A percentile compares a stretch with the other conserved stretches of the same genome.
phyloP scores from a whole-genome alignment of 495 filamentous ascomycete genomes.

The Annulohypoxylon bovei region DNA sequence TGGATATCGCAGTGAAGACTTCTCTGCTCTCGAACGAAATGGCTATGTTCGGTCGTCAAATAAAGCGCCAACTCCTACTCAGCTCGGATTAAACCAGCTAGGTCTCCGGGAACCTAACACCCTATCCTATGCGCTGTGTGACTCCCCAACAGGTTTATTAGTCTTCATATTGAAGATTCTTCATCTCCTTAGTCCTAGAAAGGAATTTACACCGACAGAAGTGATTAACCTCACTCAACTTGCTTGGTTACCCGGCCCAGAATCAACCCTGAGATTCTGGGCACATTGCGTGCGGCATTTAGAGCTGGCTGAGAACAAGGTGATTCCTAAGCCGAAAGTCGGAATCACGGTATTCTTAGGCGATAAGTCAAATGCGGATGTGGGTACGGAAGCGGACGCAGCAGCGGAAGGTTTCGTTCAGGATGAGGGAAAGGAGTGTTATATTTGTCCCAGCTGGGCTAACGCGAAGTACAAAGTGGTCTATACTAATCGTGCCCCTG shows the following conservation, averaged over 20 bases:
- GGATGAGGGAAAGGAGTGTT: slow-evolving; percentile 38
- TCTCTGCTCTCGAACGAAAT: slow-evolving; percentile 40
- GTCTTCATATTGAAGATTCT: slow-evolving; percentile 55
- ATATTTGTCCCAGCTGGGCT: slow-evolving; percentile 59
- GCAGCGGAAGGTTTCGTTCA: not conserved
- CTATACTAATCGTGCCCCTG: slow-evolving; percentile 46
- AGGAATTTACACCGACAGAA: slow-evolving; percentile 51
- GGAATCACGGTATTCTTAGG: slow-evolving; percentile 59
- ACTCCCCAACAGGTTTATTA: slow-evolving; percentile 62
- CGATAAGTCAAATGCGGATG: slow-evolving; percentile 25
- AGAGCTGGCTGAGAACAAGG: slow-evolving; percentile 36
- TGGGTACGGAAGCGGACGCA: slow-evolving; percentile 2
- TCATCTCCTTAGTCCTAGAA: slow-evolving; percentile 43
- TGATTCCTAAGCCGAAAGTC: slow-evolving; percentile 43
- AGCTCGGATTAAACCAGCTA: slow-evolving; percentile 36
- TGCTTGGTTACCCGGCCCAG: slow-evolving; percentile 62
- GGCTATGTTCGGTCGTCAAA: slow-evolving; percentile 21
- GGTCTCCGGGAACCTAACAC: slow-evolving; percentile 58
- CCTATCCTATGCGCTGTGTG: slow-evolving; percentile 61
- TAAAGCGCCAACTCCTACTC: slow-evolving; percentile 26
- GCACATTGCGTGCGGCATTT: slow-evolving; percentile 48
- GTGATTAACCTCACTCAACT: slow-evolving; percentile 58
- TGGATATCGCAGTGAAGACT: slow-evolving; percentile 56
- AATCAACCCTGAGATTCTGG: slow-evolving; percentile 59
- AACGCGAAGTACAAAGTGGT: slow-evolving; percentile 53